phyloP scores from a whole-genome alignment of 2,329 filamentous ascomycete genomes.

The Setomelanomma holmii region DNA sequence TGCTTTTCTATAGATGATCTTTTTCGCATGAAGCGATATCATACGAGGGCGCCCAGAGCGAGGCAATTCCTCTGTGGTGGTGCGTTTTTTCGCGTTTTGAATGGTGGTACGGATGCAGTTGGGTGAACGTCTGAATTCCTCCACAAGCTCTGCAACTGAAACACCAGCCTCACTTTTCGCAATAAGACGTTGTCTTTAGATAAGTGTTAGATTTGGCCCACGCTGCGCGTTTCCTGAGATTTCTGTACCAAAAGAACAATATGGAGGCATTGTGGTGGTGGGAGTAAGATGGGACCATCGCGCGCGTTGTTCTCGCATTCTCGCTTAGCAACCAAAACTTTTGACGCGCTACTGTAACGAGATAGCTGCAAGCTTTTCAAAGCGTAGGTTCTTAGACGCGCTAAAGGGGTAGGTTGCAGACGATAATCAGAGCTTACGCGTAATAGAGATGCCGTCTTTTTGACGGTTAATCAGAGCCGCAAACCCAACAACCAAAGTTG shows the following conservation, averaged over 20 bases:
- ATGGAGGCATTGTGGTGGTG: neutral
- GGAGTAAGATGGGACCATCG: neutral
- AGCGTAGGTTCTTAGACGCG: too few species aligned
- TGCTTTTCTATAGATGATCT: too few species aligned
- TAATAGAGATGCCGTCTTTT: too few species aligned
- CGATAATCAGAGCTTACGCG: too few species aligned
- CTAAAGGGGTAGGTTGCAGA: too few species aligned
- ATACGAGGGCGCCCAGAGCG: neutral
- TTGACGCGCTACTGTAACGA: too few species aligned
- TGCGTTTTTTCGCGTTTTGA: neutral
- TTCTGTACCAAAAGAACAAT: neutral
- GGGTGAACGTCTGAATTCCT: neutral
- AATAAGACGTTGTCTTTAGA: neutral
- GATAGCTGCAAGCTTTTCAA: too few species aligned
- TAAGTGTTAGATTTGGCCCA: neutral
- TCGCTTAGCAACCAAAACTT: neutral
- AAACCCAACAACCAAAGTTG: too few species aligned
- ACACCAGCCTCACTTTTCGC: neutral
- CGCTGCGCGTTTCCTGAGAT: neutral
- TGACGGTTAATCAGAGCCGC: too few species aligned
- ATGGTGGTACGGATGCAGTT: neutral
- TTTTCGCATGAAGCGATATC: conserved; percentile 3
- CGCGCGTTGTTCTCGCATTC: neutral
- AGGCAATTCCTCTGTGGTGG: neutral
- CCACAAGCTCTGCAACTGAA: neutral